Base-by-base conservation (phyloP, 108 stramenopile genomes). In the Skeletonema costatum region DNA sequence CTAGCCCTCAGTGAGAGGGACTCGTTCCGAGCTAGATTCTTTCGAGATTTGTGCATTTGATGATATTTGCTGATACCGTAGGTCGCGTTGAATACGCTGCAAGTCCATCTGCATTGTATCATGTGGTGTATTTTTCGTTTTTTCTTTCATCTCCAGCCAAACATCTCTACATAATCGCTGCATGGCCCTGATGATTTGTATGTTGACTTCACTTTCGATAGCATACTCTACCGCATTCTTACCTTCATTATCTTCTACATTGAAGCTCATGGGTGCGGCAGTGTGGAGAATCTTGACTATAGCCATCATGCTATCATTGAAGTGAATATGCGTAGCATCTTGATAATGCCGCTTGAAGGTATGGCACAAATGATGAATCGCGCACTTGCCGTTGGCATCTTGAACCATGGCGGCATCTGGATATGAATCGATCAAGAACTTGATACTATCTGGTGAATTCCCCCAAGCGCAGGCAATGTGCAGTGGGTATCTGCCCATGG, bases 331-430 rank as follows among this genome's bases (percentile, higher is more conserved):
- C 29, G 4, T 1, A 51, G 66, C 50, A 29, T 44, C 21, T 8
- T 10, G 14, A 25, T 32, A 67, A 35, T 64, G 32, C 19, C 1
- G 4, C 19, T 3, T 33, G 68, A 32, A 68, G 68, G 17, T 17
- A 33, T 4, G 50, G 30, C 68, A 53, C 21, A 68, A 29, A 38
- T 70, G 35, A 59, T 73, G 72, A n/a, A 73, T 50, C 17, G 72
- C 63, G 9, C 63, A 65, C 50, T 65, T 73, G n/a, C 72, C 72
- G 3, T 12, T 2, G 2, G 13, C 8, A 31, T 73, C 72, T 64
- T 73, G 72, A 8, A 38, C 14, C 11, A 25, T 32, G 5, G 72
- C 72, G 32, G 64, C 64, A 19, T 8, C 9, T 12, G 72, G 72
- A 46, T 73, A 33, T 1, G 48, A n/a, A 12, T 63, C 42, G 17